A percentile compares a stretch with the other conserved stretches of the same genome.
Conservation (phyloP, 352 stramenopile species). For the Phytophthora palmivora region DNA sequence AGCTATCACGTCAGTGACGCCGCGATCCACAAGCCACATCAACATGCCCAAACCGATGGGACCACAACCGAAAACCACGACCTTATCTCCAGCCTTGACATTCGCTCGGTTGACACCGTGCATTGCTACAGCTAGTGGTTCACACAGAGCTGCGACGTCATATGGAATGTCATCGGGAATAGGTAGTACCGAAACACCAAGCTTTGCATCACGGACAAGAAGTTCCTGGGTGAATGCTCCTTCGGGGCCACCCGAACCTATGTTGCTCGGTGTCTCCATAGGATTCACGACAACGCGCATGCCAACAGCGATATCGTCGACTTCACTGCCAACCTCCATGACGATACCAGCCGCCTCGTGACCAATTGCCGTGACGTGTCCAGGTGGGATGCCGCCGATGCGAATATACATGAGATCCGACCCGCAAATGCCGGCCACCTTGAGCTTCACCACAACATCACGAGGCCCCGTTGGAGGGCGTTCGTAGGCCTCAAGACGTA, state of each 20-base stretch:
- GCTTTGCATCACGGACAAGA: slow-evolving; percentile 29
- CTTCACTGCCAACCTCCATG: slow-evolving; percentile 31
- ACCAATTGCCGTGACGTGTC: slow-evolving; percentile 29
- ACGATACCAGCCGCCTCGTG: slow-evolving; percentile 32
- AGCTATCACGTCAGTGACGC: slow-evolving; percentile 27
- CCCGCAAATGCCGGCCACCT: slow-evolving; percentile 35
- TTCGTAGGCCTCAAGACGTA: slow-evolving; percentile 34
- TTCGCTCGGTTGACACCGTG: slow-evolving; percentile 33
- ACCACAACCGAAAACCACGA: slow-evolving; percentile 33
- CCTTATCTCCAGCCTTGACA: slow-evolving; percentile 34
- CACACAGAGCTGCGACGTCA: slow-evolving; percentile 30
- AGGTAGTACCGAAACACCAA: slow-evolving; percentile 29
- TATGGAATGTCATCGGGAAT: slow-evolving; percentile 35
- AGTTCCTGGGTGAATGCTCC: slow-evolving; percentile 35
- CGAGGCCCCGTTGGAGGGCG: slow-evolving; percentile 24
- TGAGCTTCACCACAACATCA: slow-evolving; percentile 33
- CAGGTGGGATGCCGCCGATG: slow-evolving; percentile 32
- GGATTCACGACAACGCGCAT: slow-evolving; percentile 39
- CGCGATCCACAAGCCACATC: slow-evolving; percentile 33
- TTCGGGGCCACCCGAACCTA: slow-evolving; percentile 27
- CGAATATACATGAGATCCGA: slow-evolving; percentile 38
- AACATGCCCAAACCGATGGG: slow-evolving; percentile 36
- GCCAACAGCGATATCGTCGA: slow-evolving; percentile 28
- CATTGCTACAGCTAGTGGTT: slow-evolving; percentile 33
- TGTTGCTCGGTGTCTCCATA: slow-evolving; percentile 36